Evolutionary conservation across 192 early-diverging fungal species (phyloP).

Genomic region (Mortierella alpina): DNA sequence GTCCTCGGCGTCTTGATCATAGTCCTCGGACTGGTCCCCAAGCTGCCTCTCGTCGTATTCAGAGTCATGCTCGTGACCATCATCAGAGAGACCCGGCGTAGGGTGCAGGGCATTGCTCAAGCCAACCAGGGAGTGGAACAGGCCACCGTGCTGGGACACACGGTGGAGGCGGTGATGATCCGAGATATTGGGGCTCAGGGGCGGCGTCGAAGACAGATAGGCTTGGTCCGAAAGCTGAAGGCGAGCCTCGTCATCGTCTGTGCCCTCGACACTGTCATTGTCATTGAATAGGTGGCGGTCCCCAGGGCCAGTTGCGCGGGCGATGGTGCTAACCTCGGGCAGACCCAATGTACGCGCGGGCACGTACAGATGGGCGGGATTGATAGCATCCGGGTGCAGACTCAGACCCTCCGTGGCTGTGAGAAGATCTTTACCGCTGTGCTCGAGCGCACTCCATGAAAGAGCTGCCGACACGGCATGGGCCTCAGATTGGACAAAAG

Average conservation of each 20-base stretch:
- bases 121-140: slow-evolving; percentile 6
- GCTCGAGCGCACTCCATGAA: too few relatives aligned
- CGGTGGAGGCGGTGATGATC: neutral
- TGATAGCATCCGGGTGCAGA: too few relatives aligned
- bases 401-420: too few relatives aligned
- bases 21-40: neutral
- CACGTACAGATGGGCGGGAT: too few relatives aligned
- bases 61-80: neutral
- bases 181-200: slow-evolving; percentile 5
- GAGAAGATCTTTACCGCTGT: too few relatives aligned
- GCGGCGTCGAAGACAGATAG: neutral
- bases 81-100: neutral
- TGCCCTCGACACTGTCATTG: slow-evolving; percentile 11
- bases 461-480: too few relatives aligned
- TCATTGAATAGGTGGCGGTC: neutral
- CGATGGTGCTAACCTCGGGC: neutral
- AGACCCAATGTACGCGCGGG: neutral
- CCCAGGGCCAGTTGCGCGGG: neutral
- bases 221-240: neutral
- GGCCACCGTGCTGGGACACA: neutral
- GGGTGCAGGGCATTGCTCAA: neutral
- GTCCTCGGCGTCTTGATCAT: neutral
- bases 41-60: neutral
- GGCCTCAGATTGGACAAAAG: too few relatives aligned
- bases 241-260: slow-evolving; percentile 14